phyloP scores from a whole-genome alignment of 345 rosid species.

The Mallotus nudiflorus region DNA sequence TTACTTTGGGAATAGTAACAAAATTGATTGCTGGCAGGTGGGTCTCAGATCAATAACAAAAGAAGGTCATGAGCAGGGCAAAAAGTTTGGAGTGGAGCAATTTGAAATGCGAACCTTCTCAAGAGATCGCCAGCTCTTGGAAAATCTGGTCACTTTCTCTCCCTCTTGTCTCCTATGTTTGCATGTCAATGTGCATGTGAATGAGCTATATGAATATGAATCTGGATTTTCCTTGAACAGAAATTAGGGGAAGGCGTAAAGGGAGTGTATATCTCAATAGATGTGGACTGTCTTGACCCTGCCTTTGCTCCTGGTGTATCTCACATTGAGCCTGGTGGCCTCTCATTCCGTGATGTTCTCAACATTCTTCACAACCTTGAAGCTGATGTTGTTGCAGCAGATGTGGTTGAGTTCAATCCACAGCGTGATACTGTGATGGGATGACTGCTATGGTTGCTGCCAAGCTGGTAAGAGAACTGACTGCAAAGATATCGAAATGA shows the following conservation, averaged over 20 bases:
- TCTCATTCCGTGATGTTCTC: slow-evolving; percentile 87
- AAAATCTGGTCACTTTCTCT: slow-evolving; percentile 67
- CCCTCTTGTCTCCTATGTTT: neutral
- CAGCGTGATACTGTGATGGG: slow-evolving; percentile 97
- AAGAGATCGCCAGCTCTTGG: slow-evolving; percentile 65
- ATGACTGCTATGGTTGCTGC: slow-evolving; percentile 99
- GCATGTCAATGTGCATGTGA: neutral
- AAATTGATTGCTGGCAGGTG: slow-evolving; percentile 49
- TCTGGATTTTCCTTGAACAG: slow-evolving; percentile 37
- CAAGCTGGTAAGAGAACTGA: slow-evolving; percentile 88
- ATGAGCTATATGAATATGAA: neutral
- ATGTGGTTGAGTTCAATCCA: slow-evolving; percentile 95
- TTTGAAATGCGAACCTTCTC: slow-evolving; percentile 92
- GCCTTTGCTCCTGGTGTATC: slow-evolving; percentile 99
- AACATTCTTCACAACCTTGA: slow-evolving; percentile 86
- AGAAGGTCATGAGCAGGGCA: slow-evolving; percentile 94
- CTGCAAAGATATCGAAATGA: slow-evolving; percentile 87
- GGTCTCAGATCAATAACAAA: slow-evolving; percentile 85
- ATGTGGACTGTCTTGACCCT: slow-evolving; percentile 96
- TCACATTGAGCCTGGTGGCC: slow-evolving; percentile 98
- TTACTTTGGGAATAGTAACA: slow-evolving; percentile 3
- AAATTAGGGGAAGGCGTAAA: slow-evolving; percentile 95
- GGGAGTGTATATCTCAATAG: slow-evolving; percentile 87
- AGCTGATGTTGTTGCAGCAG: slow-evolving; percentile 87
- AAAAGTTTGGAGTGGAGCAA: slow-evolving; percentile 93